Evolutionary conservation across 345 rosid species (phyloP).

Genomic region (Populus pruinosa): DNA sequence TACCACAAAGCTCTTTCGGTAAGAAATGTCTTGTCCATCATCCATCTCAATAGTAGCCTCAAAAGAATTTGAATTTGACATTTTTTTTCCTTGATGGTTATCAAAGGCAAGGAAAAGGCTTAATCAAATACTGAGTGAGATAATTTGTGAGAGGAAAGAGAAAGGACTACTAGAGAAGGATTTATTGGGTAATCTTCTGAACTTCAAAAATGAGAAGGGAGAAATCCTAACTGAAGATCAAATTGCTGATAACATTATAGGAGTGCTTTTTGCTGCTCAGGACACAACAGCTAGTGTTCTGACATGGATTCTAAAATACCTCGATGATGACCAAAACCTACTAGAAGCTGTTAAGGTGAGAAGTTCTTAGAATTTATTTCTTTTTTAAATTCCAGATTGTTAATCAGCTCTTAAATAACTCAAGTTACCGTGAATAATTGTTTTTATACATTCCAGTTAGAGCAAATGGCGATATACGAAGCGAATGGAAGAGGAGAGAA

Average conservation of each 20-base stretch:
- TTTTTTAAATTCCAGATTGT: no score
- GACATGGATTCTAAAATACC: constrained; percentile 56
- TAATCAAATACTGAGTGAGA: constrained; percentile 20
- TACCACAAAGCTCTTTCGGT: constrained; percentile 27
- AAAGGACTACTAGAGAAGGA: constrained; percentile 31
- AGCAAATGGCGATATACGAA: constrained; percentile 35
- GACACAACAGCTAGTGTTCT: constrained; percentile 65
- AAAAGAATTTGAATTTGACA: not conserved
- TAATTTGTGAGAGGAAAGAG: constrained; percentile 36
- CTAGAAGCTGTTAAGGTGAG: constrained; percentile 46
- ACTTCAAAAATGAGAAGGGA: constrained; percentile 25
- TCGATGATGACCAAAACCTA: constrained; percentile 42
- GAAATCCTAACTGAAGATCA: constrained; percentile 37
- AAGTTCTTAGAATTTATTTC: not conserved
- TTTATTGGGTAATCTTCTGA: constrained; percentile 40
- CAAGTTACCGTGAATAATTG: not conserved
- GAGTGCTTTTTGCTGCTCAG: constrained; percentile 59
- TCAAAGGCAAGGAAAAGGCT: constrained; percentile 38
- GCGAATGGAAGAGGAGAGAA: constrained; percentile 20
- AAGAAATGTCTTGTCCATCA: not conserved
- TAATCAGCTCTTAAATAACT: not conserved
- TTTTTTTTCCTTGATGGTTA: not conserved
- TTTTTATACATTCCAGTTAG: constrained; percentile 35
- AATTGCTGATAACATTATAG: constrained; percentile 56
- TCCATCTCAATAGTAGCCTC: not conserved